These are phyloP conservation scores for Annulohypoxylon maeteangense DNA, from an alignment of 495 filamentous ascomycete species.

Conservation along the genomic window DNA sequence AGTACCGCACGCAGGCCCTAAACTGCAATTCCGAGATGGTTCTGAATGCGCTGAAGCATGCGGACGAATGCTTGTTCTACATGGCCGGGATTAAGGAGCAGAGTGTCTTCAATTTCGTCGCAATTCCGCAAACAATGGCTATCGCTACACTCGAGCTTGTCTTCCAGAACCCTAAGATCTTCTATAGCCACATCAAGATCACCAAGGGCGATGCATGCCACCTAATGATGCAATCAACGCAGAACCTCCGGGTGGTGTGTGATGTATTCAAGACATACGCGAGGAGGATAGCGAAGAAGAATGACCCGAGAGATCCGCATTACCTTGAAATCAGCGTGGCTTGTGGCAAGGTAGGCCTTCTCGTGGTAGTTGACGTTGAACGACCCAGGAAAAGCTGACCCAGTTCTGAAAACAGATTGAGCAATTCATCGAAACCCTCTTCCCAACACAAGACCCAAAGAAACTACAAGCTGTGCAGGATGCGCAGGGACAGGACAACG, in stretches of 20 bases:
- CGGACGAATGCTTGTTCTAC: slow-evolving; percentile 95
- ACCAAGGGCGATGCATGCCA: slow-evolving; percentile 93
- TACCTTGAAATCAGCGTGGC: slow-evolving; percentile 91
- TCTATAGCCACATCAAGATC: slow-evolving; percentile 92
- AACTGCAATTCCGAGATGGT: slow-evolving; percentile 96
- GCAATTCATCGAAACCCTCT: slow-evolving; percentile 95
- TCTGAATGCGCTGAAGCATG: slow-evolving; percentile 84
- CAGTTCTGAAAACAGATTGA: slow-evolving; percentile 72
- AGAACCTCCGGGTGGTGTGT: slow-evolving; percentile 83
- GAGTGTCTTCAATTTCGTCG: slow-evolving; percentile 99
- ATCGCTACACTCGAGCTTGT: slow-evolving; percentile 92
- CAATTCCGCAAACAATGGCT: slow-evolving; percentile 98
- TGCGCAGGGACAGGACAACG: slow-evolving; percentile 38
- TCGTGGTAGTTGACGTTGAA: neutral
- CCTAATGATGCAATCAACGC: slow-evolving; percentile 90
- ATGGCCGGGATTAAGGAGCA: slow-evolving; percentile 96
- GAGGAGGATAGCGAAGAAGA: slow-evolving; percentile 90
- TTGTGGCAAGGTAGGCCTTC: slow-evolving; percentile 79
- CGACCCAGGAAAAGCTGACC: slow-evolving; percentile 13
- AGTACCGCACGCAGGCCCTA: slow-evolving; percentile 81
- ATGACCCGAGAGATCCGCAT: slow-evolving; percentile 91
- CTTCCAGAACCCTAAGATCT: slow-evolving; percentile 91
- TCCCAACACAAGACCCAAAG: slow-evolving; percentile 73
- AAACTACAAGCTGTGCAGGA: slow-evolving; percentile 50
- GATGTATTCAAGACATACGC: slow-evolving; percentile 80